Conservation (phyloP, 1,139 yeast genomes). For the Kodamaea anthophila region DNA sequence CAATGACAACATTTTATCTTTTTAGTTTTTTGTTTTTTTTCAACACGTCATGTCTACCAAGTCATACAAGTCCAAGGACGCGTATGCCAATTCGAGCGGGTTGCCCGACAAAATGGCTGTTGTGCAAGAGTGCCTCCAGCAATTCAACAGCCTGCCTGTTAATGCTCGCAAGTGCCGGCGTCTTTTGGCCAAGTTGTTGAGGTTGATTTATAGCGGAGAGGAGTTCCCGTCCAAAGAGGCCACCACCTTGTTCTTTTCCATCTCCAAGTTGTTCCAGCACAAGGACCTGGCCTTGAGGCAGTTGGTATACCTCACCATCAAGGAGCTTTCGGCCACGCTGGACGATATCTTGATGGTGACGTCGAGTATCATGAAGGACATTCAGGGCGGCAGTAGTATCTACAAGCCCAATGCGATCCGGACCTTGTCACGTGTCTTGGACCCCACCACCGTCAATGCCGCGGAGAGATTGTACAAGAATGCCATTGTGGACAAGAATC, state of each 20-base stretch:
- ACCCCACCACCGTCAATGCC: conserved; percentile 87
- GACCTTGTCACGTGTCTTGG: conserved; percentile 83
- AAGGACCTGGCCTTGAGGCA: conserved; percentile 88
- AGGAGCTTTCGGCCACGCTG: conserved; percentile 78
- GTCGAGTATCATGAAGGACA: conserved; percentile 95
- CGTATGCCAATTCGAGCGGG: conserved; percentile 42
- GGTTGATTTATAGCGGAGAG: conserved; percentile 78
- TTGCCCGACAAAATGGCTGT: conserved; percentile 94
- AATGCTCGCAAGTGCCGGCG: conserved; percentile 82
- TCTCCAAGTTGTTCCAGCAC: conserved; percentile 91
- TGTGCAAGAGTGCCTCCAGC: conserved; percentile 90
- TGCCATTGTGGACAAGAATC: conserved; percentile 87
- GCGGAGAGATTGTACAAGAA: conserved; percentile 91
- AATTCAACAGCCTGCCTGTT: conserved; percentile 88
- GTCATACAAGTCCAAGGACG: conserved; percentile 80
- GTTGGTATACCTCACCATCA: conserved; percentile 87
- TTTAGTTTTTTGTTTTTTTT: conserved; percentile 6
- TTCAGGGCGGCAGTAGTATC: conserved; percentile 79
- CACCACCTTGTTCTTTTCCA: conserved; percentile 86
- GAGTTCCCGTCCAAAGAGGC: conserved; percentile 85
- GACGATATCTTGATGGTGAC: conserved; percentile 97
- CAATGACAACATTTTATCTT: too few species aligned
- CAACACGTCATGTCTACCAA: conserved; percentile 60
- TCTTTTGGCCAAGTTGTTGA: conserved; percentile 65
- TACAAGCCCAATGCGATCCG: conserved; percentile 95